Evolutionary conservation across 768 basidiomycete genomes (phyloP), one percentile per base, ranked within the genome.

Genomic region (Mrakia frigida): DNA sequence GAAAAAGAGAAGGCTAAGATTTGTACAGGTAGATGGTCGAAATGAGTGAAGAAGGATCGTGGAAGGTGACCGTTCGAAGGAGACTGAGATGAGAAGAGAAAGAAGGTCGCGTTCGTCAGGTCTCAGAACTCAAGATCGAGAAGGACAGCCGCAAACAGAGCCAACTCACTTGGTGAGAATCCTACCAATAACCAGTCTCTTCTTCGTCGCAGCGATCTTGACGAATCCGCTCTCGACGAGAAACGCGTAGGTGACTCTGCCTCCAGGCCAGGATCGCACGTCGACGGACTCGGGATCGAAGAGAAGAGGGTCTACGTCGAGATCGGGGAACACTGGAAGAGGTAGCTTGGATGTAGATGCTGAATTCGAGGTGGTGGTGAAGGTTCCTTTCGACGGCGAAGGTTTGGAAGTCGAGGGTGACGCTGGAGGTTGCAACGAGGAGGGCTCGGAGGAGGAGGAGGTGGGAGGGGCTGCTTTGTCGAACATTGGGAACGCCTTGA

Each of bases 11-110:
- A 2, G 31, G 18, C 63, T n/a, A n/a, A n/a, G n/a, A n/a, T n/a
- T n/a, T n/a, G 7, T 16, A 69, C 61, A 83, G 79, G 75, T 83
- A 83, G 33, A 82, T 71, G 31, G 80, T 71, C 28, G 76, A 87
- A 65, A 91, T 84, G 61, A 96, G 87, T 56, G 92, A 90, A 31
- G 85, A 74, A 0, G 91, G 88, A 80, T 93, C 88, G 79, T 89
- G 87, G 53, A 84, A 81, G 77, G 89, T 86, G 72, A 96, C 86
- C 31, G 88, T 86, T 39, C 91, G 89, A 13, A 96, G 83, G 39
- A 90, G 86, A 80, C 95, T 96, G 52, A 18, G 6, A 35, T 9
- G 52, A 6, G 25, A 59, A 6, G 25, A 59, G 28, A 50, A 5
- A 31, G 14, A 16, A 39, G 31, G 35, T 31, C 28, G 21, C 21